Conservation (phyloP, 2,329 filamentous ascomycete species). For the Ophiostoma sp. region DNA sequence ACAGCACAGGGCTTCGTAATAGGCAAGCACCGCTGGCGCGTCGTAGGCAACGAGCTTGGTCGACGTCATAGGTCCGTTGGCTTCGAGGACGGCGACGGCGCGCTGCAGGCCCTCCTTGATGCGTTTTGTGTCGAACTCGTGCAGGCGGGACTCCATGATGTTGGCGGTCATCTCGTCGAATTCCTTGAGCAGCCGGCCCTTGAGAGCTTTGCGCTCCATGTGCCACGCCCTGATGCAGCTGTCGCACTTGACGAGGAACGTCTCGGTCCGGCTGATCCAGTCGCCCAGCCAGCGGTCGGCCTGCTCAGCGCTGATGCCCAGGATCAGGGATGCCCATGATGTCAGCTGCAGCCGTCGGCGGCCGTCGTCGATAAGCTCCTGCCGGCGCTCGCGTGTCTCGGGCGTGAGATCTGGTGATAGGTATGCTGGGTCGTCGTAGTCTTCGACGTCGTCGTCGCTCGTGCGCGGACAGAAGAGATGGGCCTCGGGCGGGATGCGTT, state of each 20-base stretch:
- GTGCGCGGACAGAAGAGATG: slow-evolving; percentile 66
- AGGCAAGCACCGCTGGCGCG: slow-evolving; percentile 62
- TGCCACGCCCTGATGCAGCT: slow-evolving; percentile 71
- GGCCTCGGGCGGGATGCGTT: slow-evolving; percentile 41
- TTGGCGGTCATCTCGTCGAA: slow-evolving; percentile 39
- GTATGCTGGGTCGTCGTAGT: slow-evolving; percentile 54
- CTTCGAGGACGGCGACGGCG: slow-evolving; percentile 45
- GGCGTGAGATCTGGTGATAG: slow-evolving; percentile 42
- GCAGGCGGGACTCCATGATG: slow-evolving; percentile 39
- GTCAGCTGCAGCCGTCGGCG: slow-evolving; percentile 54
- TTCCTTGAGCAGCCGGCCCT: slow-evolving; percentile 57
- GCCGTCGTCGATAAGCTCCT: slow-evolving; percentile 48
- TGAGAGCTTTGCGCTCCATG: slow-evolving; percentile 56
- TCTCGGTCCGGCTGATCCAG: slow-evolving; percentile 53
- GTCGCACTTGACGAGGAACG: slow-evolving; percentile 58
- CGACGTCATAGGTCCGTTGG: slow-evolving; percentile 44
- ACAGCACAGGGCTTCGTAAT: slow-evolving; percentile 86
- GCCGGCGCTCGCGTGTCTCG: slow-evolving; percentile 43
- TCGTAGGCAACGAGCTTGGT: slow-evolving; percentile 44
- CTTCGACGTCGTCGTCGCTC: slow-evolving; percentile 55
- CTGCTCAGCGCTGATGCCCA: slow-evolving; percentile 59
- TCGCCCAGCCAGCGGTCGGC: slow-evolving; percentile 55
- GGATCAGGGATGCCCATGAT: slow-evolving; percentile 62
- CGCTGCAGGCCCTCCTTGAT: slow-evolving; percentile 41
- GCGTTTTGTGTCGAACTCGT: slow-evolving; percentile 35